phyloP scores from a whole-genome alignment of 2,329 filamentous ascomycete species.

The Drechslerella dactyloides region DNA sequence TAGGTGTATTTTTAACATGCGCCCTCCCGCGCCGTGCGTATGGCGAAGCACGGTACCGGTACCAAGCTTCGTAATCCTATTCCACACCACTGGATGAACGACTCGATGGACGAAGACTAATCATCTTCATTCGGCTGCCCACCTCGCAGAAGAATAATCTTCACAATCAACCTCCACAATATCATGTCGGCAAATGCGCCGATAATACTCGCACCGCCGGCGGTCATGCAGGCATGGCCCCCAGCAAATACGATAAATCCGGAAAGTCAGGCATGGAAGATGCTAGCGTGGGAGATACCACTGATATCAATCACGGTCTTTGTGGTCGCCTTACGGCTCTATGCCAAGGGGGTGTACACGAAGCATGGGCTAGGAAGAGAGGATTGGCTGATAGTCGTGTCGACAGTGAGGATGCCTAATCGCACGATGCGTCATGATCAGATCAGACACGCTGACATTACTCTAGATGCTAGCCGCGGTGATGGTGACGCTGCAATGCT shows the following conservation, averaged over 20 bases:
- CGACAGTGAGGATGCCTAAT: conserved; percentile 22
- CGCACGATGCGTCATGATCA: not conserved
- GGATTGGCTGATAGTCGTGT: conserved; percentile 40
- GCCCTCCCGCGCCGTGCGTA: conserved; percentile 18
- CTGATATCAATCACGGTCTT: conserved; percentile 33
- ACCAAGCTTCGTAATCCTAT: conserved; percentile 21
- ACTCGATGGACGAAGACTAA: conserved; percentile 24
- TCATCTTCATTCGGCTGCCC: conserved; percentile 8
- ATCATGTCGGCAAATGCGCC: conserved; percentile 6
- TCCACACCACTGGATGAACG: not conserved
- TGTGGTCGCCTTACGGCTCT: conserved; percentile 35
- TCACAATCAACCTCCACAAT: not conserved
- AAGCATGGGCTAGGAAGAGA: conserved; percentile 38
- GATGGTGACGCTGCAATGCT: conserved; percentile 30
- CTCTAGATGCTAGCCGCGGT: conserved; percentile 17
- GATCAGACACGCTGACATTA: conserved; percentile 1
- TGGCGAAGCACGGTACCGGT: conserved; percentile 17
- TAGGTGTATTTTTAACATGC: conserved; percentile 29
- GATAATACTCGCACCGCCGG: conserved; percentile 35
- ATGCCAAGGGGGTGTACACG: conserved; percentile 42
- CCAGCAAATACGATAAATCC: conserved; percentile 39
- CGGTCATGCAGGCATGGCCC: conserved; percentile 49
- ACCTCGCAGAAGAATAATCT: conserved; percentile 11
- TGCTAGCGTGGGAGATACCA: conserved; percentile 45
- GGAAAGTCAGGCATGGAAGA: conserved; percentile 35